Evolutionary conservation across 1,139 yeast genomes (phyloP), one percentile per base, ranked within the genome.

Genomic region (Suhomyces bolitotheri): DNA sequence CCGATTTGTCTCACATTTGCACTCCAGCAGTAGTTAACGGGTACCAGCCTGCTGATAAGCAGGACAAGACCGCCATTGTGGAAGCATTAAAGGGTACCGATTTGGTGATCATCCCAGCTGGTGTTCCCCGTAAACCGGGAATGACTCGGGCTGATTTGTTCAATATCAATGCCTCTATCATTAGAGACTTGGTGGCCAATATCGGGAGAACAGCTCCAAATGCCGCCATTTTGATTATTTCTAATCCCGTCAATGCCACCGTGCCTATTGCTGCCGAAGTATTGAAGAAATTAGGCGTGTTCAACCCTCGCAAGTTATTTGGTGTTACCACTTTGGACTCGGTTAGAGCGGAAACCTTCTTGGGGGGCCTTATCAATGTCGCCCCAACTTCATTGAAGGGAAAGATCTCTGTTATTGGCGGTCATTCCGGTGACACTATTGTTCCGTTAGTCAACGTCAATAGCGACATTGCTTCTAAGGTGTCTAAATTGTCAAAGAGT

Each of bases 111-210:
- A 80, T 81, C 36, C 88, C 89, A n/a, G 89, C 89, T n/a, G 90
- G 89, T 36, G 81, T 82, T 11, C 88, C 89, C 33, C 73, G 89
- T 58, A 82, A 82, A 54, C 88, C 89, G 10, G 89, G 89, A 14
- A 82, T 82, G 88, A 79, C 88, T 19, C 71, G 90, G 55, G 87
- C 82, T 44, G 89, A 82, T 57, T 69, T 82, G 50, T 82, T 82
- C 64, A 80, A 79, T 54, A 80, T 81, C 56, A 82, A 82, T 58
- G 89, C 88, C 2, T 75, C 79, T 8, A 82, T 82, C 47, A 76
- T 82, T 41, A 69, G 78, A 51, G 75, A 72, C 39, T 68, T 82
- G 54, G 81, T 79, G 38, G 72, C 76, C 37, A 73, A 74, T 33
- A 70, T 77, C 41, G 88, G 78, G n/a, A 58, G 62, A 40, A 64